A percentile compares a stretch with the other conserved stretches of the same genome.
These are phyloP conservation scores for Metschnikowia santaceciliae DNA, from an alignment of 805 yeast species.

Conservation along the genomic window DNA sequence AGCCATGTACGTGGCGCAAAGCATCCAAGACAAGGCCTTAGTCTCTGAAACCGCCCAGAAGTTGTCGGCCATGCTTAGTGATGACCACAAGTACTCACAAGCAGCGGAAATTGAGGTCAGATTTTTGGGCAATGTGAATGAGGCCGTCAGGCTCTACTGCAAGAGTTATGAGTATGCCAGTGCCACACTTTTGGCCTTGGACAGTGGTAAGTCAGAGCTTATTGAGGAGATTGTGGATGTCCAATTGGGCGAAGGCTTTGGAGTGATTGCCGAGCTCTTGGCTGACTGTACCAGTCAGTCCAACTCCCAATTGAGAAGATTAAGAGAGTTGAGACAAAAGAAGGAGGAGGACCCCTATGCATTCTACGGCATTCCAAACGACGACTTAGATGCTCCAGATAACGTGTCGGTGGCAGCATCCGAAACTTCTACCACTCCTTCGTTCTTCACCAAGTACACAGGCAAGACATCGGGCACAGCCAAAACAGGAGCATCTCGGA, in stretches of 20 bases:
- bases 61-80: slow-evolving; percentile 56
- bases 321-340: slow-evolving; percentile 80
- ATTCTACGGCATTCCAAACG: slow-evolving; percentile 64
- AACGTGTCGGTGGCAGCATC: slow-evolving; percentile 93
- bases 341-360: slow-evolving; percentile 82
- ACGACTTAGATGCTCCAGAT: slow-evolving; percentile 73
- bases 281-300: slow-evolving; percentile 93
- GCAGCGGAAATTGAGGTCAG: slow-evolving; percentile 74
- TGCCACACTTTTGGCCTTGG: slow-evolving; percentile 64
- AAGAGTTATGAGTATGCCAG: slow-evolving; percentile 70
- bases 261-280: slow-evolving; percentile 75
- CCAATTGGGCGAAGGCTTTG: slow-evolving; percentile 83
- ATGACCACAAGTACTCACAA: slow-evolving; percentile 68
- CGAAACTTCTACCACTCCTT: slow-evolving; percentile 87
- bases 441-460: slow-evolving; percentile 92
- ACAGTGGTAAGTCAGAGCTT: slow-evolving; percentile 41
- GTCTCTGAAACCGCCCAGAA: slow-evolving; percentile 50
- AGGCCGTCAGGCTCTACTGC: slow-evolving; percentile 66
- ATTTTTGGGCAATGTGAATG: slow-evolving; percentile 57
- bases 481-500: slow-evolving; percentile 90
- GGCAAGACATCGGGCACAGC: slow-evolving; percentile 97
- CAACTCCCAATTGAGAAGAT: slow-evolving; percentile 73
- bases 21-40: slow-evolving; percentile 22
- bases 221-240: slow-evolving; percentile 63
- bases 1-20: slow-evolving; percentile 61